phyloP scores from a whole-genome alignment of 148 eudicot genomes.

The Heliosperma pusillum region DNA sequence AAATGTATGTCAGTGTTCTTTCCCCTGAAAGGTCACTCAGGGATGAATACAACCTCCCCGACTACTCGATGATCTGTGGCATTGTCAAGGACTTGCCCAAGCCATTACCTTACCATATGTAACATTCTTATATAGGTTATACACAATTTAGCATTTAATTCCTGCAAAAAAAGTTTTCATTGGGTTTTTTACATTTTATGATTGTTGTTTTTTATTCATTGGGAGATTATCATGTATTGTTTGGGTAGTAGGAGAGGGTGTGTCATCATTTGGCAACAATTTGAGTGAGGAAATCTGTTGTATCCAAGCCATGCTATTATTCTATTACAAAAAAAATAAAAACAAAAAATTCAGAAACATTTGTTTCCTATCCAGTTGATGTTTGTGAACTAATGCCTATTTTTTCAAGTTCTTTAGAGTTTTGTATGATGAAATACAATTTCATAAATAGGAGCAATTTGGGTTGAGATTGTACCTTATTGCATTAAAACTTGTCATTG shows the following conservation, averaged over 20 bases:
- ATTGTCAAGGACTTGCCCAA: slow-evolving; percentile 39
- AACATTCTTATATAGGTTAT: not conserved
- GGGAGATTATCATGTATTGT: slow-evolving; percentile 20
- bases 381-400: too few species aligned
- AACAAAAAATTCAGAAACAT: not conserved
- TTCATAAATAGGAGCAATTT: too few species aligned
- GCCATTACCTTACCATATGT: slow-evolving; percentile 36
- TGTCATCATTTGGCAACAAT: slow-evolving; percentile 17
- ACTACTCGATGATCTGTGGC: slow-evolving; percentile 32
- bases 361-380: too few species aligned
- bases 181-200: not conserved
- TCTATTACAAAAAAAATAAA: slow-evolving; percentile 10
- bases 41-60: slow-evolving; percentile 49
- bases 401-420: too few species aligned
- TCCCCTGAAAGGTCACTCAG: slow-evolving; percentile 39
- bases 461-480: too few species aligned
- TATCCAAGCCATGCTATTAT: slow-evolving; percentile 13
- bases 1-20: slow-evolving; percentile 41
- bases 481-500: too few species aligned
- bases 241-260: slow-evolving; percentile 8
- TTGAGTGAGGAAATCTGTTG: slow-evolving; percentile 16
- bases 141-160: not conserved
- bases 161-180: not conserved
- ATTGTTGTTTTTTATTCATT: slow-evolving; percentile 7
- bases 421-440: too few species aligned